These are phyloP conservation scores for Hypoxylon fragiforme DNA, from an alignment of 495 filamentous ascomycete genomes.

Conservation along the genomic window DNA sequence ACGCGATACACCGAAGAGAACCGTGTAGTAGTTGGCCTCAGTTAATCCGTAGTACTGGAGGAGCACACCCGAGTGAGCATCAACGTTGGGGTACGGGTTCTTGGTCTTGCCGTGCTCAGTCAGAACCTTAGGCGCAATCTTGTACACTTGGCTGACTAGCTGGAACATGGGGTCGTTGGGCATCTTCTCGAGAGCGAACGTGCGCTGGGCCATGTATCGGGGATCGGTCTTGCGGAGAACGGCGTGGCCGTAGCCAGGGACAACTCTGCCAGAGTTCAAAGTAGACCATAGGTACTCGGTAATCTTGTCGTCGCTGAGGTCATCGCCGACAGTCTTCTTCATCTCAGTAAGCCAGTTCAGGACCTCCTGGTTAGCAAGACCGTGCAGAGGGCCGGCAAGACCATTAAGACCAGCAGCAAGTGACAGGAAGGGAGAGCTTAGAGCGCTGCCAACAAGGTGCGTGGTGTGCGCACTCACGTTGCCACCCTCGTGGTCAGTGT, in stretches of 20 bases:
- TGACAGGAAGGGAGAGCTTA: slow-evolving; percentile 96
- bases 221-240: slow-evolving; percentile 99
- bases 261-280: slow-evolving; percentile 91
- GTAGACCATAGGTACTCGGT: slow-evolving; percentile 98
- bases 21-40: slow-evolving; percentile 99
- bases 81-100: slow-evolving; percentile 62
- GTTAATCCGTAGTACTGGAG: slow-evolving; percentile 99
- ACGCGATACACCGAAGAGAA: slow-evolving; percentile 97
- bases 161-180: slow-evolving; percentile 99
- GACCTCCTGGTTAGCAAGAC: slow-evolving; percentile 98
- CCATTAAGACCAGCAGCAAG: slow-evolving; percentile 95
- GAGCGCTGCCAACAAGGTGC: slow-evolving; percentile 93
- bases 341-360: slow-evolving; percentile 98
- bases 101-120: slow-evolving; percentile 99
- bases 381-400: slow-evolving; percentile 96
- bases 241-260: slow-evolving; percentile 97
- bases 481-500: slow-evolving; percentile 98
- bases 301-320: slow-evolving; percentile 92
- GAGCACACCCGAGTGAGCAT: slow-evolving; percentile 90
- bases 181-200: slow-evolving; percentile 86
- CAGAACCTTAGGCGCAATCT: slow-evolving; percentile 95
- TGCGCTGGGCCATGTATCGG: slow-evolving; percentile 95
- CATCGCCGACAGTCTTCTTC: slow-evolving; percentile 93
- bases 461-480: slow-evolving; percentile 99
- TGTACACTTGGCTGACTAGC: slow-evolving; percentile 98